Conservation (phyloP, 78 protist species). For the Polysphondylium violaceum region DNA sequence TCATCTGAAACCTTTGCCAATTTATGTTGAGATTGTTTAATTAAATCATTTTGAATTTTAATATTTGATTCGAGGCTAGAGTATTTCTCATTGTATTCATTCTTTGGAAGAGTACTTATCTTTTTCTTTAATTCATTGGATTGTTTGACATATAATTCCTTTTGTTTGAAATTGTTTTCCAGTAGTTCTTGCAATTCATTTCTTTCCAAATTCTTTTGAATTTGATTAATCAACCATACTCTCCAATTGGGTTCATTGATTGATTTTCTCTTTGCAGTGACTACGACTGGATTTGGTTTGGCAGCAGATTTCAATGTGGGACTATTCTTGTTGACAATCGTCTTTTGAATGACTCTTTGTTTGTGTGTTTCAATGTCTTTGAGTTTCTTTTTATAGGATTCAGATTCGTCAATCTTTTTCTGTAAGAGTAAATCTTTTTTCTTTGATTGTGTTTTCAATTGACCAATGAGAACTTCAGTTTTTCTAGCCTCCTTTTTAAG, state of each 20-base stretch:
- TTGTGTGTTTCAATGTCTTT: slow-evolving; percentile 51
- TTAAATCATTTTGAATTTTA: slow-evolving; percentile 54
- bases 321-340: not conserved
- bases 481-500: slow-evolving; percentile 55
- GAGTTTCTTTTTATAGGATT: slow-evolving; percentile 55
- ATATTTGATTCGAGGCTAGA: slow-evolving; percentile 40
- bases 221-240: slow-evolving; percentile 67
- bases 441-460: slow-evolving; percentile 60
- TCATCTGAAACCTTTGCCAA: slow-evolving; percentile 38
- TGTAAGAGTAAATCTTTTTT: slow-evolving; percentile 66
- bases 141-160: slow-evolving; percentile 45
- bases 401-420: slow-evolving; percentile 73
- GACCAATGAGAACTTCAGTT: slow-evolving; percentile 52
- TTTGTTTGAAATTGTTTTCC: slow-evolving; percentile 6
- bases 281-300: not conserved
- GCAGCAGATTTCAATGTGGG: not conserved
- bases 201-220: slow-evolving; percentile 49
- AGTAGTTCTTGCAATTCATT: slow-evolving; percentile 46
- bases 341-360: slow-evolving; percentile 11
- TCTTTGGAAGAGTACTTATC: not conserved
- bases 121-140: slow-evolving; percentile 43
- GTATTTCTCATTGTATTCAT: slow-evolving; percentile 58
- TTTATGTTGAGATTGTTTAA: slow-evolving; percentile 21
- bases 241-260: slow-evolving; percentile 58
- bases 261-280: slow-evolving; percentile 2